Evolutionary conservation across 495 filamentous ascomycete species (phyloP).

Genomic region (Penicillium atrosanguineum): DNA sequence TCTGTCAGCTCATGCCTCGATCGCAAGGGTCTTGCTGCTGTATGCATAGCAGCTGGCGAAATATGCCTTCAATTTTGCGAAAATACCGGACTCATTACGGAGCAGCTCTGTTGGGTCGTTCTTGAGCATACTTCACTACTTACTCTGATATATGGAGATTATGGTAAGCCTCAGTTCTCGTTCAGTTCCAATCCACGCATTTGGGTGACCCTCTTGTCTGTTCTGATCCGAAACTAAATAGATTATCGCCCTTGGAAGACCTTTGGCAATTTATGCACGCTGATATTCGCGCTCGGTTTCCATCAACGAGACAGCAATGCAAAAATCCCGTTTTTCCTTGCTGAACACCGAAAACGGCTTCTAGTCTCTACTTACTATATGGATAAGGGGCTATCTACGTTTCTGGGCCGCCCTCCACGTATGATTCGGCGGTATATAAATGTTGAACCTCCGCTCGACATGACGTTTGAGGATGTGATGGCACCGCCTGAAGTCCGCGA

Average conservation of each 20-base stretch:
- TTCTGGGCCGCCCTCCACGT: slow-evolving; percentile 46
- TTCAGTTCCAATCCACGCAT: not conserved
- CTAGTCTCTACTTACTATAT: slow-evolving; percentile 40
- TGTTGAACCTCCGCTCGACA: slow-evolving; percentile 39
- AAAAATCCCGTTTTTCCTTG: slow-evolving; percentile 38
- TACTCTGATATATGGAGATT: not conserved
- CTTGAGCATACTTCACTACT: not conserved
- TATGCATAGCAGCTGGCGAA: not conserved
- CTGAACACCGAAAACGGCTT: slow-evolving; percentile 38
- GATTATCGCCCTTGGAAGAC: slow-evolving; percentile 14
- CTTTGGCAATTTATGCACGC: slow-evolving; percentile 11
- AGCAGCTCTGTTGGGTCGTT: not conserved
- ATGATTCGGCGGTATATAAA: slow-evolving; percentile 42
- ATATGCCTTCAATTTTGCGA: slow-evolving; percentile 1
- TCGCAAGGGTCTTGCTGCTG: too few species aligned
- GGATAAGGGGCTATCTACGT: slow-evolving; percentile 43
- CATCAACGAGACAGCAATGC: slow-evolving; percentile 32
- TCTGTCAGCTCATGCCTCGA: too few species aligned
- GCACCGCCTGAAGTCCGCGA: not conserved
- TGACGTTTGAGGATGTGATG: not conserved
- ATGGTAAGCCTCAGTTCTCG: not conserved
- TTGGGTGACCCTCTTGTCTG: too few species aligned
- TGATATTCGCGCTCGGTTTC: slow-evolving; percentile 40
- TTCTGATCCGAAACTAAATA: not conserved
- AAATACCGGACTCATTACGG: not conserved